These are phyloP conservation scores for Mallotus repandus DNA, from an alignment of 441 rosid genomes.

Conservation along the genomic window DNA sequence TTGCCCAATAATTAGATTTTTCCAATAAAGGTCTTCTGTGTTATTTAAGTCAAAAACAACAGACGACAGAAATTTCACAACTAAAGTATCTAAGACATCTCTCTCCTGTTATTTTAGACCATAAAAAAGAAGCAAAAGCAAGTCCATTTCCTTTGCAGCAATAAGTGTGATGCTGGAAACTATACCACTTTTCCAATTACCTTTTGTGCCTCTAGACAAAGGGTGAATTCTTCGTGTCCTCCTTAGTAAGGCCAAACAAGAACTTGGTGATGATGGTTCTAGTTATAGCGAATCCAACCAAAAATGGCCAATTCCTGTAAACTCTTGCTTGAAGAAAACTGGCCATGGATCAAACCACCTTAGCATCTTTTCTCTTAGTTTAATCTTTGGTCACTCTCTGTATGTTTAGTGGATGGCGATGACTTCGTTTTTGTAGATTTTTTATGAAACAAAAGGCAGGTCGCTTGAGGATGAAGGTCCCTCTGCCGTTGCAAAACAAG, in stretches of 20 bases:
- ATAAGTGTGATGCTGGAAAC: background rate
- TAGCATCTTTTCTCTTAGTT: conserved; percentile 20
- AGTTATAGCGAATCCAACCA: conserved; percentile 82
- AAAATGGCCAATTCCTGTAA: conserved; percentile 81
- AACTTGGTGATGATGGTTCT: conserved; percentile 71
- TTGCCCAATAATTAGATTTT: no score
- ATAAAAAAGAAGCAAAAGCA: background rate
- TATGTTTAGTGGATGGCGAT: background rate
- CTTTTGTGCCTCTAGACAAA: conserved; percentile 77
- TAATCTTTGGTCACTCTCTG: background rate
- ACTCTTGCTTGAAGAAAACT: conserved; percentile 89
- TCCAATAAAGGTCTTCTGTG: conserved; percentile 6
- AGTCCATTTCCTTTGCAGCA: background rate
- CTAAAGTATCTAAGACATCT: conserved; percentile 18
- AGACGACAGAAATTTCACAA: background rate
- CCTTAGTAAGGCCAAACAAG: conserved; percentile 75
- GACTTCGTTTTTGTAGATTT: no score
- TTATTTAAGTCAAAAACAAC: conserved; percentile 21
- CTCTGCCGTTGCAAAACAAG: no score
- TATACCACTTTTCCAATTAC: conserved; percentile 22
- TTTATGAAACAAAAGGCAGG: no score
- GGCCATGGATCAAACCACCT: conserved; percentile 95
- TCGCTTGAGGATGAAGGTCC: no score
- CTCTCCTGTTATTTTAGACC: conserved; percentile 30
- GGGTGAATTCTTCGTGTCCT: conserved; percentile 75